Evolutionary conservation across 768 basidiomycete genomes (phyloP), one percentile per base, ranked within the genome.

Genomic region (Tylopilus balloui): DNA sequence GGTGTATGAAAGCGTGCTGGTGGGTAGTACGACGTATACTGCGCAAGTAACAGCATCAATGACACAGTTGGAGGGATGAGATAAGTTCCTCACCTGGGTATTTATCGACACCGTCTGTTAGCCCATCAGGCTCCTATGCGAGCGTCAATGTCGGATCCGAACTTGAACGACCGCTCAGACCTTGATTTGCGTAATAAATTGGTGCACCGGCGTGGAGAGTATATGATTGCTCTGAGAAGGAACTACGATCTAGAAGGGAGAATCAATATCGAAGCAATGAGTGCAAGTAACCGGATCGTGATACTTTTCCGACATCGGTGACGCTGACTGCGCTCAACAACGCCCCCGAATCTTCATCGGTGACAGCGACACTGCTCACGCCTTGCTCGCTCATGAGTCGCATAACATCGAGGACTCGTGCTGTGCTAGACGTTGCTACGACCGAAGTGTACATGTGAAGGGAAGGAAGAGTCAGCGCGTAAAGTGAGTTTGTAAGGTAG

Each of bases 321-420:
- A 89, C 89, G 61, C 86, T 88, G 31, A 90, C 81, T 3, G 86
- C 85, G 51, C 88, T 87, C 47, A 87, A 65, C 47, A 91, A 65
- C 38, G 67, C 73, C 4, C 84, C 81, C 3, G 64, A 73, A 25
- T 80, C 81, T 41, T 84, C 82, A 39, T 88, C 84, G 5, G 87
- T 63, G 4, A 91, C 84, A 14, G 88, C 89, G 38, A 90, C 74
- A 57, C 85, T 89, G 61, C 88, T 89, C 21, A 92, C 87, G 20
- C 89, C 89, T 59, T 86, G 78, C 52, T 88, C 86, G 57, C 86
- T 88, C 88, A 92, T 90, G 24, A 86, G 71, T 51, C 74, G 80
- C 89, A 92, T 92, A 6, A 88, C 88, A 62, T 88, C 84, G 42
- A 90, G 70, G 21, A 90, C 83, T 17, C 77, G 76, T 2, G 79